These are phyloP conservation scores for Chamaenerion angustifolium DNA, from an alignment of 345 rosid species.

Conservation along the genomic window DNA sequence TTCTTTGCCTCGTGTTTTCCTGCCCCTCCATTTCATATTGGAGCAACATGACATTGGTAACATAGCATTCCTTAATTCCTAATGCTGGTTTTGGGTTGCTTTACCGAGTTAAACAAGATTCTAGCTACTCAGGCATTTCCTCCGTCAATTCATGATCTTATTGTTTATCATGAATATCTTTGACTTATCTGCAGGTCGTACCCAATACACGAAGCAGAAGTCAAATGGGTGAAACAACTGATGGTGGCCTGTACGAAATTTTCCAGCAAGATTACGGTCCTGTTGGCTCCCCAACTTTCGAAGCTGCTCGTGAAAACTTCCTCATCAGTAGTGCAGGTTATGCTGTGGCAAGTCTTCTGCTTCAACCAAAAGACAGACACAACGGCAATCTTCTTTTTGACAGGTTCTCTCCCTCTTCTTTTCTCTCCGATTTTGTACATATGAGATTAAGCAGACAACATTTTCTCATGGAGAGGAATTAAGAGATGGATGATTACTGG, in stretches of 20 bases:
- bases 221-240: slow-evolving; percentile 99
- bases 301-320: slow-evolving; percentile 90
- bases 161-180: neutral
- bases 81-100: neutral
- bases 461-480: too few species aligned
- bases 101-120: neutral
- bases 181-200: slow-evolving; percentile 53
- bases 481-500: too few species aligned
- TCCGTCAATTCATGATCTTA: too few species aligned
- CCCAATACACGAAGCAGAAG: slow-evolving; percentile 92
- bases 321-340: slow-evolving; percentile 97
- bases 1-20: too few species aligned
- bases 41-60: too few species aligned
- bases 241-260: slow-evolving; percentile 93
- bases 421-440: neutral
- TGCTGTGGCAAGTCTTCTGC: slow-evolving; percentile 95
- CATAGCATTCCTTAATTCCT: too few species aligned
- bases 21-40: too few species aligned
- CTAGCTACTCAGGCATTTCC: neutral
- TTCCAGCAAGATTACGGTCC: slow-evolving; percentile 97
- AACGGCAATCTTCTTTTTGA: slow-evolving; percentile 98
- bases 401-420: too few species aligned
- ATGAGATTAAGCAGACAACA: too few species aligned
- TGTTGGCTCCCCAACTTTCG: slow-evolving; percentile 81
- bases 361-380: slow-evolving; percentile 98